Evolutionary conservation across 1,284 basidiomycete genomes (phyloP).

Genomic region (Cryptococcus maquisensis): DNA sequence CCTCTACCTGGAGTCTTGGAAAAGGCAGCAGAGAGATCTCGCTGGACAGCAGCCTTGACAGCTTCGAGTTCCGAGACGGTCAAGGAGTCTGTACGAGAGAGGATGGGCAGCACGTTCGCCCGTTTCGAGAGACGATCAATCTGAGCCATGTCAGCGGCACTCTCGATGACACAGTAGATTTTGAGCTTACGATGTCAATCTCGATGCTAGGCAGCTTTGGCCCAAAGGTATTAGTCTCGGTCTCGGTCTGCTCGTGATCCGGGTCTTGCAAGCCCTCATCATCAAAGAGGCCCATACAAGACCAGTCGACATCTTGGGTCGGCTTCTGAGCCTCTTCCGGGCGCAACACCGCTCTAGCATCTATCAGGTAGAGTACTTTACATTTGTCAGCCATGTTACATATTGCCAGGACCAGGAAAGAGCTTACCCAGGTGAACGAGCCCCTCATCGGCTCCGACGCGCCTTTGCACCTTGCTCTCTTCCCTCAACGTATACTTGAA

Average conservation of each 20-base stretch:
- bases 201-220: slow-evolving; percentile 13
- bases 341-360: slow-evolving; percentile 32
- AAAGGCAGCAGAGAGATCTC: slow-evolving; percentile 23
- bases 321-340: slow-evolving; percentile 4
- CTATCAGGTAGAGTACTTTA: slow-evolving; percentile 42
- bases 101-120: slow-evolving; percentile 40
- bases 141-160: slow-evolving; percentile 10
- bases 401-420: neutral
- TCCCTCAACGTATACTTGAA: slow-evolving; percentile 37
- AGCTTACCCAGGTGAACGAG: slow-evolving; percentile 40
- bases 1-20: slow-evolving; percentile 15
- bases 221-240: neutral
- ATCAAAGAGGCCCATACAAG: slow-evolving; percentile 25
- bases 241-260: neutral
- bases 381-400: neutral
- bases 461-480: slow-evolving; percentile 39
- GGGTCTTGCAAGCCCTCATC: slow-evolving; percentile 2
- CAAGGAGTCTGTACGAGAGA: slow-evolving; percentile 36
- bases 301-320: slow-evolving; percentile 25
- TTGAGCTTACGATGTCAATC: slow-evolving; percentile 21
- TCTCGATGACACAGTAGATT: neutral
- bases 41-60: slow-evolving; percentile 22
- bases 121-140: slow-evolving; percentile 32
- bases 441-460: slow-evolving; percentile 34
- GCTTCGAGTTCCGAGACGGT: slow-evolving; percentile 26